Evolutionary conservation across 805 yeast genomes (phyloP).

Genomic region (Suhomyces faveliae): DNA sequence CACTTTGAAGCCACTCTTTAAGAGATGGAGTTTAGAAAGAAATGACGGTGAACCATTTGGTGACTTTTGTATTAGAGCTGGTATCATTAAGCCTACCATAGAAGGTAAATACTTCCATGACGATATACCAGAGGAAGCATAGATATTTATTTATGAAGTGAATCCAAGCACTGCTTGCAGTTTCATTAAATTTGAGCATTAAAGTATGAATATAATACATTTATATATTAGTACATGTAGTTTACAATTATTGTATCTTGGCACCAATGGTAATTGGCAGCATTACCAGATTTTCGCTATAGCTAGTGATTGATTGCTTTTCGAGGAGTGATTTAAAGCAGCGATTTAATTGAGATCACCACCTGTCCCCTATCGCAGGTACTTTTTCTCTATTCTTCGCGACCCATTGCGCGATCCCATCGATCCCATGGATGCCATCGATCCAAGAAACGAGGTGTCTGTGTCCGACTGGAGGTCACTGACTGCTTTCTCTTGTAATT

Average conservation of each 20-base stretch:
- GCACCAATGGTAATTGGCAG: background rate
- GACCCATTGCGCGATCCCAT: background rate
- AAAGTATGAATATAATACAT: background rate
- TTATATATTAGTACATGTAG: background rate
- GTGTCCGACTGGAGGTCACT: background rate
- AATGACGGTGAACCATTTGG: conserved; percentile 92
- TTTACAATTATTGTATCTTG: background rate
- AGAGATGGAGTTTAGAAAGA: conserved; percentile 92
- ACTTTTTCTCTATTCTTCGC: background rate
- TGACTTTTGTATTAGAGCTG: conserved; percentile 83
- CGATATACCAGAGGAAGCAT: conserved; percentile 78
- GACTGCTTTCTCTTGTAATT: background rate
- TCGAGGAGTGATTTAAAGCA: too few species aligned
- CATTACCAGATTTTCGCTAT: too few species aligned
- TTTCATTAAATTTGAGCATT: too few species aligned
- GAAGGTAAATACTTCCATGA: conserved; percentile 96
- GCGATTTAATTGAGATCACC: background rate
- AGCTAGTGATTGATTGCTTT: too few species aligned
- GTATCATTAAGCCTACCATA: conserved; percentile 82
- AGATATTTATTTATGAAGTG: conserved; percentile 12
- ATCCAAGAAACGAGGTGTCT: conserved; percentile 1
- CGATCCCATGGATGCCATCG: background rate
- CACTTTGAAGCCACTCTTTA: conserved; percentile 80
- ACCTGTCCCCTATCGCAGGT: background rate
- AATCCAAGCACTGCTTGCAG: too few species aligned